Evolutionary conservation across 495 filamentous ascomycete species (phyloP).

Genomic region (Aspergillus indologenus): DNA sequence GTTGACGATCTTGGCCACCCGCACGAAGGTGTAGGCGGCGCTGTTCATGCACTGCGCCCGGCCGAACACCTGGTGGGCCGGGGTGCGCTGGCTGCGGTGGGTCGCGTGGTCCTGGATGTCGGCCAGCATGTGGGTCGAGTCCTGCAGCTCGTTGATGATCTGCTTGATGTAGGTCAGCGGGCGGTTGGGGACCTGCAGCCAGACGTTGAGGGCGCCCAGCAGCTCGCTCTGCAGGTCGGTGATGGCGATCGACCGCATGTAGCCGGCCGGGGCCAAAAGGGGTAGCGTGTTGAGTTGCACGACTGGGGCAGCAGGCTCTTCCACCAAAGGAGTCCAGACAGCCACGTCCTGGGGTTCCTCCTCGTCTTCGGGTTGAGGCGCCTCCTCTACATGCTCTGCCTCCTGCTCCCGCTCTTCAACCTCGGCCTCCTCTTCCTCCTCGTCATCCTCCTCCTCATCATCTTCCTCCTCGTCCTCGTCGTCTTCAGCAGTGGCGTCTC

Average conservation of each 20-base stretch:
- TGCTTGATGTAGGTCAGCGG: constrained; percentile 4
- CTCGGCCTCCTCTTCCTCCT: neutral
- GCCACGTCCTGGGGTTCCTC: constrained; percentile 7
- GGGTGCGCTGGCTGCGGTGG: constrained; percentile 25
- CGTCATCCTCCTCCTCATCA: neutral
- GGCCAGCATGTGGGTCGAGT: constrained; percentile 25
- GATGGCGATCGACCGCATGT: constrained; percentile 4
- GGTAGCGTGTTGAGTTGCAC: constrained; percentile 7
- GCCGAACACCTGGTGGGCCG: constrained; percentile 33
- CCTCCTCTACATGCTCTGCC: neutral
- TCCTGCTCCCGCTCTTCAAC: neutral
- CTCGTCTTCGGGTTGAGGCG: neutral
- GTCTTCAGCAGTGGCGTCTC: neutral
- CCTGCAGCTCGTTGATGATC: constrained; percentile 15
- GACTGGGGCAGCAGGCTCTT: neutral
- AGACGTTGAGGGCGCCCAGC: constrained; percentile 15
- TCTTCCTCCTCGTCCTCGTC: neutral
- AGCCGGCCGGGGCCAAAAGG: constrained; percentile 13
- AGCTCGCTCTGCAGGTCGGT: constrained; percentile 12
- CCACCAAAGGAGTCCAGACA: constrained; percentile 7
- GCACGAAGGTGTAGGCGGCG: constrained; percentile 45
- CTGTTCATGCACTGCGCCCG: constrained; percentile 47
- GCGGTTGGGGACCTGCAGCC: constrained; percentile 11
- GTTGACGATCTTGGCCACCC: constrained; percentile 27
- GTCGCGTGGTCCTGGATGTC: constrained; percentile 36